phyloP scores from a whole-genome alignment of 2,329 filamentous ascomycete species.

The Camillea tinctor region DNA sequence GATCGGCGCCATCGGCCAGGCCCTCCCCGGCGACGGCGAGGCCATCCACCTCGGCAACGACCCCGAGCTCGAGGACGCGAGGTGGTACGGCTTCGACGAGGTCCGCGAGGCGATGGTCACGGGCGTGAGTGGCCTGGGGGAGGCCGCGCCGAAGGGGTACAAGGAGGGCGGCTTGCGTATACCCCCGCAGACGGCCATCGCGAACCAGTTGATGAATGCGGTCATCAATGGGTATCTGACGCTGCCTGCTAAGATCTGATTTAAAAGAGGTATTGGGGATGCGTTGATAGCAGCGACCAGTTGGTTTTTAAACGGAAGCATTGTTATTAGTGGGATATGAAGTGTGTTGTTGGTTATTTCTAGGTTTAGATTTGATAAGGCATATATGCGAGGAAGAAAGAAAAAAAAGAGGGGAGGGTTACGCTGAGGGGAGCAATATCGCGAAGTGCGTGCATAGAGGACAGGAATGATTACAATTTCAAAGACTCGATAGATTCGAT shows the following conservation, averaged over 20 bases:
- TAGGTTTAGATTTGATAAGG: too few relatives aligned
- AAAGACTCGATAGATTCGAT: too few relatives aligned
- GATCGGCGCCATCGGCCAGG: constrained; percentile 87
- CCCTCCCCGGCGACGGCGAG: constrained; percentile 70
- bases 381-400: too few relatives aligned
- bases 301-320: background rate
- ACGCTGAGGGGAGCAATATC: too few relatives aligned
- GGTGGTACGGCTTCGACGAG: constrained; percentile 84
- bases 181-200: constrained; percentile 86
- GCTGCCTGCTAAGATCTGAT: constrained; percentile 55
- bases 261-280: constrained; percentile 34
- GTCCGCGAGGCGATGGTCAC: constrained; percentile 69
- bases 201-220: constrained; percentile 79
- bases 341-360: too few relatives aligned
- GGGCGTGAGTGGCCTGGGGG: constrained; percentile 67
- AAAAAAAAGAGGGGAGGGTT: too few relatives aligned
- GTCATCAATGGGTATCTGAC: constrained; percentile 74
- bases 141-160: constrained; percentile 62
- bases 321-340: too few relatives aligned
- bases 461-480: too few relatives aligned
- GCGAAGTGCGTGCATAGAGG: too few relatives aligned
- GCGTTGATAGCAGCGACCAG: background rate
- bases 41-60: constrained; percentile 81
- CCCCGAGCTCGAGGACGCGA: constrained; percentile 84
- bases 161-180: constrained; percentile 75